Base-by-base conservation (phyloP, 78 protist genomes). In the Dictyostelium brefeldianum region DNA sequence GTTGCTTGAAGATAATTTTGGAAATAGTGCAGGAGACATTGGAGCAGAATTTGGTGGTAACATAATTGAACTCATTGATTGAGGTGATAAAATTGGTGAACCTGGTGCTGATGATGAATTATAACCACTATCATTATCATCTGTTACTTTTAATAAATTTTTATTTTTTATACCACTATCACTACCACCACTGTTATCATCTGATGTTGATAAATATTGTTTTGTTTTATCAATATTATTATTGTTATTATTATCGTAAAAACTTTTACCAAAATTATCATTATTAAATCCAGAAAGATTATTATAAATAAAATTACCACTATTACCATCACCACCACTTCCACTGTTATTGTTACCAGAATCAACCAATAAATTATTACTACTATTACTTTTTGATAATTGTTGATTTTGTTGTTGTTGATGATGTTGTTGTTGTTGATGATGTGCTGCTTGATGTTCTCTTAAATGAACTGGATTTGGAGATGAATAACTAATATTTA, bases 391-490 rank as follows among this genome's bases (percentile, higher is more conserved):
- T 25, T 62, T 20, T 36, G 43, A 36, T 36, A 36, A 2, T 8
- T 57, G 67, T 57, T 25, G n/a, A 8, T 25, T 11, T 25, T 25
- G 29, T 46, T 73, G 79, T 46, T 43, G 56, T 46, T 71, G 78
- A 17, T 27, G 36, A 36, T 41, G 5, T 64, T n/a, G 71, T 25
- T n/a, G 29, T 27, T 9, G 5, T 64, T n/a, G 71, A 25, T 64
- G 74, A 27, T 22, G 36, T 65, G n/a, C 46, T 10, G 12, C 0
- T 65, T 22, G 48, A 31, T 15, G 12, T 31, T 67, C 75, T 67
- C 75, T 67, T 22, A 73, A 73, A 47, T 73, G 79, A 18, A 73
- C 29, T 7, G 83, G 83, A 56, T 43, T 50, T 78, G 83, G 83
- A 2, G 71, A 54, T 14, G 71, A 54, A 78, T 78, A 78, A 36